Evolutionary conservation across 805 yeast species (phyloP).

Genomic region (Wickerhamiella musiphila): DNA sequence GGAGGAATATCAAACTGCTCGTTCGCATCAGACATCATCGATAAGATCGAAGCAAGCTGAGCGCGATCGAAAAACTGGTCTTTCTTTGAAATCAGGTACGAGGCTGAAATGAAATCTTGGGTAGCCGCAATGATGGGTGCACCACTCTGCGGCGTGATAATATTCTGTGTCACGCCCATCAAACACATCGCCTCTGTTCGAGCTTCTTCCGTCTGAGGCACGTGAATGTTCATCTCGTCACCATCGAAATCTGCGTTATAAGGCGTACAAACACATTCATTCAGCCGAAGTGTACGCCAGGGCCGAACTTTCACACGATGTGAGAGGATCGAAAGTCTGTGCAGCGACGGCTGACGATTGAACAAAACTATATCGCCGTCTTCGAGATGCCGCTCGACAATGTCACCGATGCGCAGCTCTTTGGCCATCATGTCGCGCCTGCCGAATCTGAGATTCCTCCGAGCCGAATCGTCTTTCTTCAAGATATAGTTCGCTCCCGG

Average conservation of each 20-base stretch:
- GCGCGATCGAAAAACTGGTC: constrained; percentile 88
- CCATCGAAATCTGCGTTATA: constrained; percentile 99
- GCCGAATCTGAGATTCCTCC: constrained; percentile 80
- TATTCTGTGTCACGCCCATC: constrained; percentile 94
- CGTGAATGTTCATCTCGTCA: constrained; percentile 99
- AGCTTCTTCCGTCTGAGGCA: constrained; percentile 97
- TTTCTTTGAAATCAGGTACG: constrained; percentile 79
- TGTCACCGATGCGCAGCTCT: constrained; percentile 67
- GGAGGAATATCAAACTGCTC: constrained; percentile 86
- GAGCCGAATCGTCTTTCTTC: constrained; percentile 51
- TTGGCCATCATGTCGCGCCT: constrained; percentile 64
- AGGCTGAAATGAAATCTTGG: constrained; percentile 96
- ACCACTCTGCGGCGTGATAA: constrained; percentile 92
- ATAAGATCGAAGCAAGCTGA: constrained; percentile 57
- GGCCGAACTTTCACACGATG: constrained; percentile 98
- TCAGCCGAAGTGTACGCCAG: constrained; percentile 90
- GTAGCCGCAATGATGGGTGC: constrained; percentile 99
- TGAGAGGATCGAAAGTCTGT: constrained; percentile 99
- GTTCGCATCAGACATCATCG: constrained; percentile 93
- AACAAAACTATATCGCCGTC: constrained; percentile 93
- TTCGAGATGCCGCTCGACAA: constrained; percentile 90
- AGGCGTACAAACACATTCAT: constrained; percentile 96
- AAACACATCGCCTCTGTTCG: constrained; percentile 95
- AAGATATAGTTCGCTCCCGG: constrained; percentile 94
- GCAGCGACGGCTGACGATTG: constrained; percentile 98